Percentiles rank a stretch among this genome's conserved stretches.
Evolutionary conservation across 1,284 basidiomycete genomes (phyloP).

Genomic region (Cutaneotrichosporon arboriforme): DNA sequence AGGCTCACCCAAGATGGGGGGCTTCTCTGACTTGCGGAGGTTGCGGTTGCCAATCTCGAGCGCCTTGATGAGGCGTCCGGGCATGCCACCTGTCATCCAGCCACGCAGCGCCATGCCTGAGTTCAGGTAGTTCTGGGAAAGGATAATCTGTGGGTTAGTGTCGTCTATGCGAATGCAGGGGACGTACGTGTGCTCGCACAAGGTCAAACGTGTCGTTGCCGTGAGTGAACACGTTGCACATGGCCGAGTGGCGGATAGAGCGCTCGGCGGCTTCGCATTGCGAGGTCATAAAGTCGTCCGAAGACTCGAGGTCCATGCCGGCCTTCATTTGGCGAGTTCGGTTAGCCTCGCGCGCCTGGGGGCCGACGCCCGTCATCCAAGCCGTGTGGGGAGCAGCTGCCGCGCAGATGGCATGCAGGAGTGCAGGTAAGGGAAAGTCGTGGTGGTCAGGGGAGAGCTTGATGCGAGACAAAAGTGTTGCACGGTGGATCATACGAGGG

Average conservation of each 20-base stretch:
- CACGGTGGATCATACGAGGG: conserved; percentile 44
- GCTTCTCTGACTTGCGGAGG: conserved; percentile 24
- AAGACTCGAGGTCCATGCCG: conserved; percentile 27
- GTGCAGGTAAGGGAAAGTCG: conserved; percentile 47
- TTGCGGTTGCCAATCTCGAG: conserved; percentile 36
- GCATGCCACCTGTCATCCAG: conserved; percentile 30
- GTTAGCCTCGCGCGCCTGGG: conserved; percentile 26
- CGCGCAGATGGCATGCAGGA: conserved; percentile 51
- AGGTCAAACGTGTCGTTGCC: conserved; percentile 34
- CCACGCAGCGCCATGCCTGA: conserved; percentile 35
- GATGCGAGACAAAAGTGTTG: conserved; percentile 43
- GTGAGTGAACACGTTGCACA: conserved; percentile 28
- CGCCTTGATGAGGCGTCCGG: conserved; percentile 30
- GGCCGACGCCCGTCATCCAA: conserved; percentile 31
- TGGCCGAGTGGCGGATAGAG: conserved; percentile 24
- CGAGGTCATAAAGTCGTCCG: conserved; percentile 39
- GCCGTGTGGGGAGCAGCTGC: conserved; percentile 45
- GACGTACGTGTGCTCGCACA: conserved; percentile 31
- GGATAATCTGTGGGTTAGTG: conserved; percentile 24
- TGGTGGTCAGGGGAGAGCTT: conserved; percentile 45
- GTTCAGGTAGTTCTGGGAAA: conserved; percentile 29
- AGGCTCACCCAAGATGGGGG: conserved; percentile 23
- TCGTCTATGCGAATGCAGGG: not conserved
- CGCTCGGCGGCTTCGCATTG: conserved; percentile 33
- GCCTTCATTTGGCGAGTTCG: conserved; percentile 20